Evolutionary conservation across 768 basidiomycete genomes (phyloP).

Genomic region (Hysterangium stoloniferum): DNA sequence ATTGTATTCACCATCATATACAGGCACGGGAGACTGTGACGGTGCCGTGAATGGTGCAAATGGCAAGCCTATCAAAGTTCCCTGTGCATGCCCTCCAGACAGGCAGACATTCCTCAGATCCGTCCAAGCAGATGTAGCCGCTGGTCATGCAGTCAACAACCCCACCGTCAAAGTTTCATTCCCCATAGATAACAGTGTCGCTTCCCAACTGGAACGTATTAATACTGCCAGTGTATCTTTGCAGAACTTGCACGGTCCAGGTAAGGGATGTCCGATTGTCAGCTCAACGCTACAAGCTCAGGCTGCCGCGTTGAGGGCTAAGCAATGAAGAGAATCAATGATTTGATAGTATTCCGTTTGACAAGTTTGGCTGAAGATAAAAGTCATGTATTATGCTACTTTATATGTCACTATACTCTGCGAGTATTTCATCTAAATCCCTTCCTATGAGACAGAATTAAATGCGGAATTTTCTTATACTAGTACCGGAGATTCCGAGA

Average conservation of each 20-base stretch:
- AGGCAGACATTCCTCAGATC: too few species aligned
- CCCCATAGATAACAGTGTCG: slow-evolving; percentile 50
- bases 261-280: slow-evolving; percentile 58
- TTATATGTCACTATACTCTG: too few species aligned
- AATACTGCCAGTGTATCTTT: slow-evolving; percentile 54
- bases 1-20: slow-evolving; percentile 6
- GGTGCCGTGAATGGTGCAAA: slow-evolving; percentile 46
- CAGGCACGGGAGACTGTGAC: slow-evolving; percentile 61
- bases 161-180: slow-evolving; percentile 50
- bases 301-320: slow-evolving; percentile 18
- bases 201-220: slow-evolving; percentile 48
- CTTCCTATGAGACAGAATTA: too few species aligned
- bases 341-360: too few species aligned
- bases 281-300: slow-evolving; percentile 52
- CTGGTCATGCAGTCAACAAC: slow-evolving; percentile 60
- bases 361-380: too few species aligned
- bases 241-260: slow-evolving; percentile 67
- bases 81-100: slow-evolving; percentile 30
- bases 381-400: too few species aligned
- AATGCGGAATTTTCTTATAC: too few species aligned
- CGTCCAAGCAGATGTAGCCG: slow-evolving; percentile 47
- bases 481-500: too few species aligned
- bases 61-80: slow-evolving; percentile 51
- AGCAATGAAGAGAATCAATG: too few species aligned
- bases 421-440: too few species aligned